Percentiles rank a stretch among this genome's conserved stretches.
These are phyloP conservation scores for Leptodermis oblonga DNA, from an alignment of 257 asterid genomes.

Conservation along the genomic window DNA sequence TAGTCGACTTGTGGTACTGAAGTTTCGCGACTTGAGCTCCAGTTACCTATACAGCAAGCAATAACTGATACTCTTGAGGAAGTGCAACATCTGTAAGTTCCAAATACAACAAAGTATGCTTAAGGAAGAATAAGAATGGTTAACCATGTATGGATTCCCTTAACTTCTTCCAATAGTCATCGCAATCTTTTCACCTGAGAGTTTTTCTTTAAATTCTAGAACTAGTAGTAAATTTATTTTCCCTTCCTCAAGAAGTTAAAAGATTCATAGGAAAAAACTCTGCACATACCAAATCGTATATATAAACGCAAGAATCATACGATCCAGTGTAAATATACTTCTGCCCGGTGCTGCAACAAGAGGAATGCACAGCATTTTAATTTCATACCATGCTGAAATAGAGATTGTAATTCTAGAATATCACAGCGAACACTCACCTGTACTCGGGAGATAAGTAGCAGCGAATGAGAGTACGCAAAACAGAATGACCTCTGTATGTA, in stretches of 20 bases:
- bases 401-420: not conserved
- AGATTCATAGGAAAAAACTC: not conserved
- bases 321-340: constrained; percentile 91
- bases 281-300: constrained; percentile 79
- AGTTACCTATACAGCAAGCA: constrained; percentile 41
- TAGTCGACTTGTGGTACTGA: constrained; percentile 57
- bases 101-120: not conserved
- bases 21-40: constrained; percentile 66
- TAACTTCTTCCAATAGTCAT: not conserved
- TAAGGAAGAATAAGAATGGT: not conserved
- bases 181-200: too few species aligned
- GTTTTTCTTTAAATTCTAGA: not conserved
- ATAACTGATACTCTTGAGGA: not conserved
- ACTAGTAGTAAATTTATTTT: not conserved
- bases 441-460: constrained; percentile 88
- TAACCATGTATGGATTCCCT: not conserved
- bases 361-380: not conserved
- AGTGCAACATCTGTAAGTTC: not conserved
- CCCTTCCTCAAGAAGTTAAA: not conserved
- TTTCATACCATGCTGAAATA: not conserved
- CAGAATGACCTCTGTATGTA: constrained; percentile 80
- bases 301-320: constrained; percentile 59
- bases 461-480: constrained; percentile 77
- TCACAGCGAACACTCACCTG: constrained; percentile 40
- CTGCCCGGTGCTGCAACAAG: constrained; percentile 79